A percentile compares a stretch with the other conserved stretches of the same genome.
These are phyloP conservation scores for Cladobotryum mycophilum DNA, from an alignment of 2,329 filamentous ascomycete species.

Conservation along the genomic window DNA sequence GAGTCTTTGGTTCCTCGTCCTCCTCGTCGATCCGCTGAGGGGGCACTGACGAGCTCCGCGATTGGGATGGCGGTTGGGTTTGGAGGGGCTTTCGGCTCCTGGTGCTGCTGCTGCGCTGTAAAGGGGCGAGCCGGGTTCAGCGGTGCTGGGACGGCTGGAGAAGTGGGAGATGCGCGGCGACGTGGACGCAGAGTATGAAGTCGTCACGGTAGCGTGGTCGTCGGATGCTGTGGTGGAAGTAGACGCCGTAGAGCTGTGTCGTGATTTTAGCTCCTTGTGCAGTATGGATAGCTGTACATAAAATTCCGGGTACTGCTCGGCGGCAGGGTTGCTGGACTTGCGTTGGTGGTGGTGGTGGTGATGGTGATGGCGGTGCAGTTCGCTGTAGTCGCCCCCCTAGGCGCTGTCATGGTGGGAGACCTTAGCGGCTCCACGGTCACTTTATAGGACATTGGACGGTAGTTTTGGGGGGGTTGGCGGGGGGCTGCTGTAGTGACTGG, in stretches of 20 bases:
- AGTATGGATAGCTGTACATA: constrained; percentile 4
- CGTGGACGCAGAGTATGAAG: neutral
- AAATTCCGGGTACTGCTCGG: constrained; percentile 10
- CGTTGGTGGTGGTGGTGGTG: neutral
- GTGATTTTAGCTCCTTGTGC: neutral
- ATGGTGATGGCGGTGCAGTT: neutral
- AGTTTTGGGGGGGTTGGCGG: neutral
- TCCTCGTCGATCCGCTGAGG: neutral
- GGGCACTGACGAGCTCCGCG: neutral
- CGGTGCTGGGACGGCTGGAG: neutral
- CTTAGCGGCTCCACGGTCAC: constrained; percentile 8
- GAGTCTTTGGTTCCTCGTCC: neutral
- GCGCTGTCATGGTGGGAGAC: constrained; percentile 7
- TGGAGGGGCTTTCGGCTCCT: constrained; percentile 1
- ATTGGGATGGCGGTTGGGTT: neutral
- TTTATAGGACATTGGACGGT: constrained; percentile 7
- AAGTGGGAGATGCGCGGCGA: neutral
- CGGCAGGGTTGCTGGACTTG: constrained; percentile 10
- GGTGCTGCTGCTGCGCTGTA: neutral
- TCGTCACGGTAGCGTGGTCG: neutral
- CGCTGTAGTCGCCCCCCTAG: neutral
- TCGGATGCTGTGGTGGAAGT: neutral
- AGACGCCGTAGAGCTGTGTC: neutral
- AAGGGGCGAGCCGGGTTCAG: neutral
- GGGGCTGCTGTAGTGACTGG: neutral